Evolutionary conservation across 2,329 filamentous ascomycete genomes (phyloP).

Genomic region (Colletotrichum tofieldiae): DNA sequence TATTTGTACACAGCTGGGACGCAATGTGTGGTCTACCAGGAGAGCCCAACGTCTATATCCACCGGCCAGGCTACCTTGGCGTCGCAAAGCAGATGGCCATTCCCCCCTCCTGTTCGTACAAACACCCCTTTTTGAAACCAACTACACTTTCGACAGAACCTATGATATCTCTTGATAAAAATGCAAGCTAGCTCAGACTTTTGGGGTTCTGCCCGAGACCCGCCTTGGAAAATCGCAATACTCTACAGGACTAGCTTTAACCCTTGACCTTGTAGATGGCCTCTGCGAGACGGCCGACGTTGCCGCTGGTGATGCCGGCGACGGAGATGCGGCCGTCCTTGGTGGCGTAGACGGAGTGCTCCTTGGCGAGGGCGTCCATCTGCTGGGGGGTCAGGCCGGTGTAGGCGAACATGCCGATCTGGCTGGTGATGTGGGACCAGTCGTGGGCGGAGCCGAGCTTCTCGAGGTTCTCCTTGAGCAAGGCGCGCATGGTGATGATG

Average conservation of each 20-base stretch:
- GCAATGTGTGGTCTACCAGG: conserved; percentile 28
- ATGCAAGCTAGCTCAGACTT: conserved; percentile 11
- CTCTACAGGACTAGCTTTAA: conserved; percentile 52
- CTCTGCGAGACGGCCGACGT: conserved; percentile 86
- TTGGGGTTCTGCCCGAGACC: not conserved
- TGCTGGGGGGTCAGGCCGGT: conserved; percentile 92
- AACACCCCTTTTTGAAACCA: conserved; percentile 18
- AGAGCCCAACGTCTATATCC: conserved; percentile 36
- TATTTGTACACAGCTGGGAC: conserved; percentile 42
- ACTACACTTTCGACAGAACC: conserved; percentile 24
- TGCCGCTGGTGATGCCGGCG: conserved; percentile 85
- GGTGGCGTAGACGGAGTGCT: conserved; percentile 98
- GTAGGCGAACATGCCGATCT: conserved; percentile 99
- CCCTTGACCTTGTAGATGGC: conserved; percentile 89
- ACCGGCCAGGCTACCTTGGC: conserved; percentile 15
- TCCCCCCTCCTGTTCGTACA: conserved; percentile 27
- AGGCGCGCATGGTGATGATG: conserved; percentile 97
- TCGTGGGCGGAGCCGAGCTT: conserved; percentile 95
- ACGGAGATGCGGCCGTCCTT: conserved; percentile 92
- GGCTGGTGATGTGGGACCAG: conserved; percentile 98
- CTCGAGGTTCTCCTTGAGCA: conserved; percentile 96
- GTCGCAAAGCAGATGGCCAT: conserved; percentile 31
- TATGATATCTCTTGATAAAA: conserved; percentile 23
- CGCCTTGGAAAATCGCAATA: not conserved
- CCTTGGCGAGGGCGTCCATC: conserved; percentile 92